Conservation (phyloP, 495 filamentous ascomycete genomes). For the Penicillium soppii region DNA sequence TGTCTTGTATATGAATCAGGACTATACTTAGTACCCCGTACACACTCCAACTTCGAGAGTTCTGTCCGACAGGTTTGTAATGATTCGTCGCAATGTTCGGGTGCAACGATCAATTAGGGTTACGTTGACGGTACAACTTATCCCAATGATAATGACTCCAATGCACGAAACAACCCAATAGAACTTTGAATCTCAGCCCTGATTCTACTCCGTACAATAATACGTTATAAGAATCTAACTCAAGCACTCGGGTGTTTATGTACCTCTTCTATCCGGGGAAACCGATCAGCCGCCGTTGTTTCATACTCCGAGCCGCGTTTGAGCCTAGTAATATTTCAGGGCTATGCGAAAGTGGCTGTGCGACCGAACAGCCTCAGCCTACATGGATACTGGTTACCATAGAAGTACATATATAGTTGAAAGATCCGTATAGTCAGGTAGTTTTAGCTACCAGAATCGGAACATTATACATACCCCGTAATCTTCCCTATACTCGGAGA, state of each 20-base stretch:
- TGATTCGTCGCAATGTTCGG: neutral
- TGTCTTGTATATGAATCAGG: neutral
- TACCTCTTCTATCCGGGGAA: conserved; percentile 9
- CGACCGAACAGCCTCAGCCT: neutral
- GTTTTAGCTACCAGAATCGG: too few species aligned
- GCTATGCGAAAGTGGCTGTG: conserved; percentile 1
- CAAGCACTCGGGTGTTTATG: neutral
- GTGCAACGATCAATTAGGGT: neutral
- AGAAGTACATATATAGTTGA: neutral
- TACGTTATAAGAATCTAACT: neutral
- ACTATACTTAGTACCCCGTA: neutral
- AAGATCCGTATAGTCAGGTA: neutral
- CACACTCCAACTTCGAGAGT: too few species aligned
- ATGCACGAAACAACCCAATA: neutral
- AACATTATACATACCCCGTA: too few species aligned
- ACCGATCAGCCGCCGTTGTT: conserved; percentile 7
- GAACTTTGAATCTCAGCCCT: conserved; percentile 3
- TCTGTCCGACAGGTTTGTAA: too few species aligned
- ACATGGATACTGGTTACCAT: too few species aligned
- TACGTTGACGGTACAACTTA: neutral
- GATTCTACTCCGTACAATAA: too few species aligned
- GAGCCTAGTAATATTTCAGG: conserved; percentile 4
- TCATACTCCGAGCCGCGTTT: conserved; percentile 10
- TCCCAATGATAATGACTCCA: neutral
- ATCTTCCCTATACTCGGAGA: too few species aligned